These are phyloP conservation scores for Candida qinlingensis DNA, from an alignment of 805 yeast species.

Conservation along the genomic window DNA sequence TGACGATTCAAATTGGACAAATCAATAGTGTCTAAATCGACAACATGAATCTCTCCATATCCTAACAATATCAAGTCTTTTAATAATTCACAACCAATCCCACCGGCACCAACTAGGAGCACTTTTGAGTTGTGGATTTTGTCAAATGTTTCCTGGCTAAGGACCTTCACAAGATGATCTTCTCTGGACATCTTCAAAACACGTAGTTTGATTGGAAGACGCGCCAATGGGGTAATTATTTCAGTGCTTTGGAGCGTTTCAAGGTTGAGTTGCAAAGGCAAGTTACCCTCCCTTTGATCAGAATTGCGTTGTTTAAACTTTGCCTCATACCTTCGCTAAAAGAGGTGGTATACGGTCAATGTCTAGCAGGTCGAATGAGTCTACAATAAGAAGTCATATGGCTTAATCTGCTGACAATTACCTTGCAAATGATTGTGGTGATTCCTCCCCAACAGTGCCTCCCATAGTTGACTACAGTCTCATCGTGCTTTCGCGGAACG, in stretches of 20 bases:
- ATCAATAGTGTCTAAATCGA: constrained; percentile 95
- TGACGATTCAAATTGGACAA: constrained; percentile 90
- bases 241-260: too few relatives aligned
- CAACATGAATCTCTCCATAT: constrained; percentile 81
- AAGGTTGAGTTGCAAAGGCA: too few relatives aligned
- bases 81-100: constrained; percentile 89
- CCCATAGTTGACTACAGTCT: too few relatives aligned
- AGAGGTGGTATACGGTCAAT: too few relatives aligned
- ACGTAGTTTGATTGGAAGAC: not conserved
- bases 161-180: constrained; percentile 12
- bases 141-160: constrained; percentile 11
- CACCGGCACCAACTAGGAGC: constrained; percentile 91
- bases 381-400: not conserved
- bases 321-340: too few relatives aligned
- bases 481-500: too few relatives aligned
- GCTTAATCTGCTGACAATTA: not conserved
- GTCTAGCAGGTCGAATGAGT: too few relatives aligned
- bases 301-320: too few relatives aligned
- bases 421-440: too few relatives aligned
- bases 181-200: constrained; percentile 13
- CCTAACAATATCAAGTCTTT: constrained; percentile 77
- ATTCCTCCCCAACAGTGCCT: too few relatives aligned
- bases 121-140: constrained; percentile 41
- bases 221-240: not conserved
- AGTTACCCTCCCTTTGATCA: too few relatives aligned